Evolutionary conservation across 805 yeast genomes (phyloP), one percentile per base, ranked within the genome.

Genomic region (Candida arabinofermentans): DNA sequence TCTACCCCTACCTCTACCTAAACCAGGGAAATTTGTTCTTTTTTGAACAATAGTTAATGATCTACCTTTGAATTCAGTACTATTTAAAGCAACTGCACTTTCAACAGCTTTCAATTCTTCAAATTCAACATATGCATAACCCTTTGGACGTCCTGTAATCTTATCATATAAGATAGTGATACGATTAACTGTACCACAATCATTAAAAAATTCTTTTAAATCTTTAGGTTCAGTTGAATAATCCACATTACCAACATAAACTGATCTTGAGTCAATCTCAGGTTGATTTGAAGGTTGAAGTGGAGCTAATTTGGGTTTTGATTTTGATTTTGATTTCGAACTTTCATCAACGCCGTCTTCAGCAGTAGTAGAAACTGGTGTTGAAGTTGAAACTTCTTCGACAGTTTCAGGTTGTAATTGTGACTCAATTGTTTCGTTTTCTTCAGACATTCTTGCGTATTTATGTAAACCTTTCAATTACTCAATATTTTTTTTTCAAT

Each of bases 211-310:
- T 43, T 81, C 75, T 56, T 84, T 88, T 26, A 87, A 68, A 53
- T 86, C 95, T 47, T 79, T 78, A 27, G 95, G 90, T 17, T 84
- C 75, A 7, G 87, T 65, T 10, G 75, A 81, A 58, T 81, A 86
- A 57, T 87, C 95, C 26, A 88, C 93, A 54, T 86, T 86, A 9
- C 96, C 95, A 24, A 87, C 87, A 61, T 81, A 87, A 13, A 87
- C 71, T 2, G 89, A 81, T 47, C 90, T 74, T 4, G 83, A 71
- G 59, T 86, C 95, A n/a, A 81, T 74, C 42, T 84, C 91, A 37
- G 50, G 44, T 48, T 61, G 66, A 41, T 61, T 59, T 26, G 42
- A 41, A 1, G 66, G 66, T 47, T 61, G 65, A 34, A 60, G 57
- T 10, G 66, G 59, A 7, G 62, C 65, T 46, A 61, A 35, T 34